Evolutionary conservation across 495 filamentous ascomycete genomes (phyloP).

Genomic region (Schizothecium vesticola): DNA sequence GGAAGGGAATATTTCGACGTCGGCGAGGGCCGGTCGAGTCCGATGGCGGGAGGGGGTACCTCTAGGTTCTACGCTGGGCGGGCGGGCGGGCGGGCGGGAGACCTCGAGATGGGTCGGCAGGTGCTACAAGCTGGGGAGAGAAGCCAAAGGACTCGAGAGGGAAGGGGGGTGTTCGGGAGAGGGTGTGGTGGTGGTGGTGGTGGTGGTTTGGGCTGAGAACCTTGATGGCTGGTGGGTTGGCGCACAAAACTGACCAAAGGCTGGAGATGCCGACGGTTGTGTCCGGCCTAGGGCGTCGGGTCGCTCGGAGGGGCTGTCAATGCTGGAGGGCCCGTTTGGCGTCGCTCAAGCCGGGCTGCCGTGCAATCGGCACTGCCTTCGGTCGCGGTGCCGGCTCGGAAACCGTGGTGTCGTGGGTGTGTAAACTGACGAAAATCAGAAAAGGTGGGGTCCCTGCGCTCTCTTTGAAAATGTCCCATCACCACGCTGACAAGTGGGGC

Average conservation of each 20-base stretch:
- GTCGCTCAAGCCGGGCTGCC: neutral
- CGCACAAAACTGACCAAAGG: neutral
- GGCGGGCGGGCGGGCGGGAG: neutral
- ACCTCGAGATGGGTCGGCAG: neutral
- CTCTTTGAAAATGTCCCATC: neutral
- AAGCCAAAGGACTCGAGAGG: neutral
- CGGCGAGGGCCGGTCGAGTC: neutral
- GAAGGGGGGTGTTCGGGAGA: neutral
- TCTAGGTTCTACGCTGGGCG: neutral
- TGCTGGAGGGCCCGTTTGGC: neutral
- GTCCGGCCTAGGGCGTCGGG: neutral
- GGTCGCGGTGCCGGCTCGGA: neutral
- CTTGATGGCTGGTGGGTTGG: constrained; percentile 15
- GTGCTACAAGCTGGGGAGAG: neutral
- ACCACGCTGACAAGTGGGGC: neutral
- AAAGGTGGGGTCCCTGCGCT: neutral
- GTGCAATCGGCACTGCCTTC: neutral
- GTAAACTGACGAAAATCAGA: neutral
- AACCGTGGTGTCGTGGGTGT: neutral
- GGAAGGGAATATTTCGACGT: neutral
- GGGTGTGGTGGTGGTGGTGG: constrained; percentile 2
- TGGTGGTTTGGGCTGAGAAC: constrained; percentile 16
- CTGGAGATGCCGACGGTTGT: neutral
- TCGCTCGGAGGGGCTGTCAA: neutral
- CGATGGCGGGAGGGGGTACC: neutral